phyloP scores from a whole-genome alignment of 1,284 basidiomycete species.

The Ceratobasidium sp. region DNA sequence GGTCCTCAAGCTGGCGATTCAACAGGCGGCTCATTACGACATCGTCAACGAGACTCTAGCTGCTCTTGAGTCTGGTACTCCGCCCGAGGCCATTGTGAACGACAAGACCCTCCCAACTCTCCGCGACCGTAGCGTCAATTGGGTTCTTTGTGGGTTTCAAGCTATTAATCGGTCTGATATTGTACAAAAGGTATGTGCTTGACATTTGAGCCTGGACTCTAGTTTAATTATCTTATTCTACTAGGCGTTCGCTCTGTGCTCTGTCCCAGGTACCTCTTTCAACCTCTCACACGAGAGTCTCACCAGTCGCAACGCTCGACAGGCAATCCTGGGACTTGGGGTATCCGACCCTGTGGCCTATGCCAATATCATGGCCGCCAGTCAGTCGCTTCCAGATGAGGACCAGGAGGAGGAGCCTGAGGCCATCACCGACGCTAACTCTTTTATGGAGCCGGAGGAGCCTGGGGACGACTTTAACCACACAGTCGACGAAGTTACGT shows the following conservation, averaged over 20 bases:
- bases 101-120: conserved; percentile 15
- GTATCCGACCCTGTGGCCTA: conserved; percentile 8
- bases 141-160: conserved; percentile 13
- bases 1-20: conserved; percentile 55
- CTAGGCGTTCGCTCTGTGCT: conserved; percentile 47
- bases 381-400: no score
- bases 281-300: conserved; percentile 48
- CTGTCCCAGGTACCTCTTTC: conserved; percentile 30
- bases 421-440: no score
- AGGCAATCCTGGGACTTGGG: conserved; percentile 26
- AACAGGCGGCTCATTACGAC: conserved; percentile 54
- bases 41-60: conserved; percentile 40
- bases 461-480: no score
- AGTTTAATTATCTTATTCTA: not conserved
- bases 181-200: conserved; percentile 25
- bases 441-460: no score
- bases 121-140: conserved; percentile 19
- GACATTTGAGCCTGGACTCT: no score
- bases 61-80: not conserved
- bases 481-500: no score
- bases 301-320: conserved; percentile 40
- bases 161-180: conserved; percentile 30
- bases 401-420: no score
- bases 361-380: no score
- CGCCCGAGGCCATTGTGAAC: not conserved